A percentile compares a stretch with the other conserved stretches of the same genome.
Evolutionary conservation across 2,329 filamentous ascomycete genomes (phyloP).

Genomic region (Clonostachys byssicola): DNA sequence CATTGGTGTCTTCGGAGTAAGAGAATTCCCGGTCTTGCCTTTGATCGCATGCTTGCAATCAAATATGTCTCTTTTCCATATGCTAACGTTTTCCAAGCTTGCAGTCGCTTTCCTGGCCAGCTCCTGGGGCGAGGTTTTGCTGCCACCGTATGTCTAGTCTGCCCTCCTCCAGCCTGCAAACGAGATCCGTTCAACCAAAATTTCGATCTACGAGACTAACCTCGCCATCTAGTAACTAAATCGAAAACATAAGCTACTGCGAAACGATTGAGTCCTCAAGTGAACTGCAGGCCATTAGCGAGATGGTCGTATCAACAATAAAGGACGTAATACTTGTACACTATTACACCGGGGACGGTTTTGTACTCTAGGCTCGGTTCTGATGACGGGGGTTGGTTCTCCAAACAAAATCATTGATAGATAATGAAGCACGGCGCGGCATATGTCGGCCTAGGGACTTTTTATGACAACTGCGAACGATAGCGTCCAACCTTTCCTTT

Average conservation of each 20-base stretch:
- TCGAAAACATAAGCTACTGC: too few species aligned
- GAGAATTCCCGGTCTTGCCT: constrained; percentile 19
- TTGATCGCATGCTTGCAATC: background rate
- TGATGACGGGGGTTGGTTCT: too few species aligned
- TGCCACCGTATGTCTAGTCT: constrained; percentile 51
- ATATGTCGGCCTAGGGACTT: too few species aligned
- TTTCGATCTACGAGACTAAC: too few species aligned
- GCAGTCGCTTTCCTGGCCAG: constrained; percentile 65
- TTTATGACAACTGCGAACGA: too few species aligned
- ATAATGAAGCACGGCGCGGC: too few species aligned
- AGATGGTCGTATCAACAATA: constrained; percentile 2
- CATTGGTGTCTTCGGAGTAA: constrained; percentile 63
- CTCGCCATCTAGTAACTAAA: too few species aligned
- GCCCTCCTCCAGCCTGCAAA: too few species aligned
- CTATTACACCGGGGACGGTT: background rate
- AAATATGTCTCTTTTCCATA: background rate
- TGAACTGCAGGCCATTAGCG: background rate
- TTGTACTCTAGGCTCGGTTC: constrained; percentile 1
- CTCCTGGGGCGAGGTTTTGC: constrained; percentile 62
- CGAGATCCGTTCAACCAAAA: too few species aligned
- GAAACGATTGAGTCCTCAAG: too few species aligned
- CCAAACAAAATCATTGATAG: too few species aligned
- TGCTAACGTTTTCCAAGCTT: constrained; percentile 31
- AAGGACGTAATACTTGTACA: background rate
- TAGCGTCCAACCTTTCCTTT: too few species aligned